Evolutionary conservation across 2,329 filamentous ascomycete species (phyloP).

Genomic region (Samsoniella hepiali): DNA sequence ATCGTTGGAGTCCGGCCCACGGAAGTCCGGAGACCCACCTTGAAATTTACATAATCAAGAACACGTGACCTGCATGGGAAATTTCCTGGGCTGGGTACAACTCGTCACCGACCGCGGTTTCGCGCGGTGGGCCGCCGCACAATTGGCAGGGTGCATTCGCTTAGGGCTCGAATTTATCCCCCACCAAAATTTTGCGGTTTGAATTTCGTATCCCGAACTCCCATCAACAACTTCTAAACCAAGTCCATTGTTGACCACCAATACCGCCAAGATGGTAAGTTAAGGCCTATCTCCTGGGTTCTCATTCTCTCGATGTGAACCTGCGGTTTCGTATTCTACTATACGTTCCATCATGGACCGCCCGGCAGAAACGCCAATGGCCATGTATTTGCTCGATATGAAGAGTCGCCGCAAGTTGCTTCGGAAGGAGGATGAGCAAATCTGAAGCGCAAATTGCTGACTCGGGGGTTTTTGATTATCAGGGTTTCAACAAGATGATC

Average conservation of each 20-base stretch:
- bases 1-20: not conserved
- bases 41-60: not conserved
- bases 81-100: not conserved
- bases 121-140: slow-evolving; percentile 15
- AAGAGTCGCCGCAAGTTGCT: slow-evolving; percentile 97
- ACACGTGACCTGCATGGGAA: not conserved
- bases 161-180: slow-evolving; percentile 43
- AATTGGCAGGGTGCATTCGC: slow-evolving; percentile 23
- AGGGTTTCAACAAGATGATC: slow-evolving; percentile 91
- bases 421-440: slow-evolving; percentile 64
- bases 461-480: slow-evolving; percentile 61
- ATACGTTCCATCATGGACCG: not conserved
- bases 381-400: slow-evolving; percentile 33
- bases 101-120: slow-evolving; percentile 20
- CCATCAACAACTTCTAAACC: slow-evolving; percentile 35
- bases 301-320: not conserved
- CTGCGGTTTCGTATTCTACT: not conserved
- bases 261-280: slow-evolving; percentile 69
- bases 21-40: not conserved
- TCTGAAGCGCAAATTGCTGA: slow-evolving; percentile 99
- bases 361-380: slow-evolving; percentile 43
- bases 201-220: slow-evolving; percentile 21
- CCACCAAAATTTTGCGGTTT: slow-evolving; percentile 36
- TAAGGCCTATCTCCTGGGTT: slow-evolving; percentile 37
- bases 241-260: slow-evolving; percentile 41